Evolutionary conservation across 2,329 filamentous ascomycete genomes (phyloP).

Genomic region (Acrocalymma vagum): DNA sequence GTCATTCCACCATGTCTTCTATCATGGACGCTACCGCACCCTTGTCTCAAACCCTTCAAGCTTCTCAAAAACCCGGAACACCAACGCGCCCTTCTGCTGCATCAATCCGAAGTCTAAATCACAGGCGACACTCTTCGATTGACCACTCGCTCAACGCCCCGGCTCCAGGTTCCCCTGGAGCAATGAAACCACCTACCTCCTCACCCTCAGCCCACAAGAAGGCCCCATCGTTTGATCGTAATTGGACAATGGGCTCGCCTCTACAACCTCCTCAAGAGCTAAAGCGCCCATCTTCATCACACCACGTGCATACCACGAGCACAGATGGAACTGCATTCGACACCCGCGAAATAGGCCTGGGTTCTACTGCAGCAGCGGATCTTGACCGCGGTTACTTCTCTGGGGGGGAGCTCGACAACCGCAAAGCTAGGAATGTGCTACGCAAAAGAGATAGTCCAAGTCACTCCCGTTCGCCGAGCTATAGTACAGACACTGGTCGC

Average conservation of each 20-base stretch:
- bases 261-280: conserved; percentile 37
- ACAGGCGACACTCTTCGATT: conserved; percentile 87
- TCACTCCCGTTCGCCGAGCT: conserved; percentile 78
- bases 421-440: conserved; percentile 75
- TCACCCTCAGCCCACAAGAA: conserved; percentile 57
- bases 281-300: conserved; percentile 43
- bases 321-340: conserved; percentile 37
- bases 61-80: conserved; percentile 50
- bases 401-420: conserved; percentile 81
- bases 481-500: conserved; percentile 64
- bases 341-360: conserved; percentile 37
- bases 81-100: conserved; percentile 75
- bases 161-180: conserved; percentile 26
- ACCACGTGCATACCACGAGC: conserved; percentile 39
- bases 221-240: conserved; percentile 66
- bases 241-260: conserved; percentile 62
- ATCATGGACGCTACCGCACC: conserved; percentile 51
- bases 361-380: conserved; percentile 58
- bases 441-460: conserved; percentile 72
- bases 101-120: conserved; percentile 81
- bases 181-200: conserved; percentile 27
- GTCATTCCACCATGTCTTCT: conserved; percentile 34
- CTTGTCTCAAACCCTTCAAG: conserved; percentile 53
- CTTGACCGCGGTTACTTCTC: conserved; percentile 93
- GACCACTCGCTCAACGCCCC: conserved; percentile 65